Conservation (phyloP, 352 stramenopile species). For the Phytophthora melonis region DNA sequence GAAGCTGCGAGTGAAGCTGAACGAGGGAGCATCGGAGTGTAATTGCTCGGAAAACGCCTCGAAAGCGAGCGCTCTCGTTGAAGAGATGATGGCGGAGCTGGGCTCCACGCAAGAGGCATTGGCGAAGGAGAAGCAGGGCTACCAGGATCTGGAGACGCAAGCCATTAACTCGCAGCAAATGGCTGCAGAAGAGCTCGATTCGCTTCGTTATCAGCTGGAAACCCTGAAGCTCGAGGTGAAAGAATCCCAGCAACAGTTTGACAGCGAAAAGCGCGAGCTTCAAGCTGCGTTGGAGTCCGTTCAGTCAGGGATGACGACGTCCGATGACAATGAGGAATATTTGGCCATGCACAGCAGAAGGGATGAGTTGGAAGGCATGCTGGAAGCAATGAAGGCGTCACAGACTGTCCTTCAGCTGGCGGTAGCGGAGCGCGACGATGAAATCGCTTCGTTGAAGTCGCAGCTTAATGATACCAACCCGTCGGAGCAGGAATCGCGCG, state of each 20-base stretch:
- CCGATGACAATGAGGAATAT: conserved; percentile 8
- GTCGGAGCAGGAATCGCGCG: conserved; percentile 31
- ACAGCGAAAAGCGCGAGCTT: conserved; percentile 35
- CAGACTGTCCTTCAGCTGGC: conserved; percentile 31
- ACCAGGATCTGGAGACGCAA: conserved; percentile 29
- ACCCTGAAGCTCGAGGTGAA: conserved; percentile 28
- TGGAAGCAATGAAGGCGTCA: conserved; percentile 25
- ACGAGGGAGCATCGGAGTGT: neutral
- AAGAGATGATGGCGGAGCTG: conserved; percentile 34
- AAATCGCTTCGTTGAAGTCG: conserved; percentile 30
- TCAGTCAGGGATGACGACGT: conserved; percentile 1
- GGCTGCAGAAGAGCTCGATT: conserved; percentile 45
- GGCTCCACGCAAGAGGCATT: conserved; percentile 27
- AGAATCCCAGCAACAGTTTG: conserved; percentile 18
- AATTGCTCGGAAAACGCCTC: conserved; percentile 21
- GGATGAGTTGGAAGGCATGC: conserved; percentile 21
- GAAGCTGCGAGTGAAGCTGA: conserved; percentile 39
- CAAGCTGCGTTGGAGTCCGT: conserved; percentile 32
- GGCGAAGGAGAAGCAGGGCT: conserved; percentile 28
- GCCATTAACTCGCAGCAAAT: conserved; percentile 36
- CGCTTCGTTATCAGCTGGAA: conserved; percentile 39
- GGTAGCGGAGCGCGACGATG: conserved; percentile 33
- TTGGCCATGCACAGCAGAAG: conserved; percentile 12
- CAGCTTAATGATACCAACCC: conserved; percentile 1
- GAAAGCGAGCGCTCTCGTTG: conserved; percentile 5